Base-by-base conservation (phyloP, 371 early-diverging fungal genomes). In the Dichotomocladium elegans region DNA sequence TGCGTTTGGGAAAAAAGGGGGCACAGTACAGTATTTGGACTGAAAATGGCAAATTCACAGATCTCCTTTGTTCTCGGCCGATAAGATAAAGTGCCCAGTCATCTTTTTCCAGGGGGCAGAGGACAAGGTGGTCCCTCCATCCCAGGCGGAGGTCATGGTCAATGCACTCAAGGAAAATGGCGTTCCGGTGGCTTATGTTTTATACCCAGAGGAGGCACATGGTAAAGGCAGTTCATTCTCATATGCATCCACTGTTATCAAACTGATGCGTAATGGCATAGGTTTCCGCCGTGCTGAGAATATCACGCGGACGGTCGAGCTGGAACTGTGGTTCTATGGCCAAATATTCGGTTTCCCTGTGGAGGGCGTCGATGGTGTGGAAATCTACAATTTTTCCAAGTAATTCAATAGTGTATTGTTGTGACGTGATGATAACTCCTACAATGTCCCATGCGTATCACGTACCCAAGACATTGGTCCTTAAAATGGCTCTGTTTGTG, bases 81-180 rank as follows among this genome's bases (percentile, higher is more conserved):
- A 83, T 27, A 59, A 77, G 25, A 77, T 90, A 46, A 64, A 64
- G 8, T 82, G 84, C 41, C 87, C 91, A 7, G 81, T 79, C 25
- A 79, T 89, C 7, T 82, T 91, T 52, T 79, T 88, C 74, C 91
- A 91, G 56, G 91, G 91, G 1, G 33, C 64, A 10, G 85, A 85
- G n/a, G 91, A 91, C 55, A 80, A 82, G 55, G 83, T 89, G 4
- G 91, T 91, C 10, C 91, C 89, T 31, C 85, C 86, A 15, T 82
- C 81, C 26, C 91, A 91, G 62, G 72, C 91, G 7, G 81, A 85
- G 59, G 56, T 80, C 34, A 88, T 91, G 81, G 88, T 86, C 5
- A 64, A 82, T 15, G 83, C 85, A 7, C 57, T 91, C 35, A 76
- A 74, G 47, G 49, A 79, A 25, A 81, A 81, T 4, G 80, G 80